phyloP scores from a whole-genome alignment of 768 basidiomycete species.

The Lentinus tigrinus region DNA sequence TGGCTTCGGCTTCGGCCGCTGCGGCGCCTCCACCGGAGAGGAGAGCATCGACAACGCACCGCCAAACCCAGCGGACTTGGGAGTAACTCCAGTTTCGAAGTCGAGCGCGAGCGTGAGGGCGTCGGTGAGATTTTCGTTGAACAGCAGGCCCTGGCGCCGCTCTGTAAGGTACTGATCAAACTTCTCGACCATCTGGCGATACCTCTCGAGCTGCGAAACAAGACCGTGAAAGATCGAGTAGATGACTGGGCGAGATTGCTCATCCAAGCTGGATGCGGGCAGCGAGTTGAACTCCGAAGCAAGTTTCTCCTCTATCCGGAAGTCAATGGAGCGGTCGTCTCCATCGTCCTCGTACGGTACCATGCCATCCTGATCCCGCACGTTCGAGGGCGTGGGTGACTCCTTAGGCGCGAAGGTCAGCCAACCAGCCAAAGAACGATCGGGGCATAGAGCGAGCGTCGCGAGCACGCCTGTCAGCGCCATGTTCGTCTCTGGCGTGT shows the following conservation, averaged over 20 bases:
- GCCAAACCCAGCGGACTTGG: conserved; percentile 28
- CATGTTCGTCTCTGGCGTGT: conserved; percentile 85
- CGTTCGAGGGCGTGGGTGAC: conserved; percentile 14
- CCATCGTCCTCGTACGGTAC: conserved; percentile 46
- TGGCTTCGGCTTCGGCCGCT: conserved; percentile 35
- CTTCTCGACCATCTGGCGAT: conserved; percentile 68
- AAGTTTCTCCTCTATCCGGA: conserved; percentile 63
- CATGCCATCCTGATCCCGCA: conserved; percentile 19
- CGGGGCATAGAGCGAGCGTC: conserved; percentile 79
- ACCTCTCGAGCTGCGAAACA: conserved; percentile 77
- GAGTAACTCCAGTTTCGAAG: conserved; percentile 34
- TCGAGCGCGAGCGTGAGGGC: conserved; percentile 78
- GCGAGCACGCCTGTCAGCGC: conserved; percentile 82
- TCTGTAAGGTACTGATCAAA: conserved; percentile 87
- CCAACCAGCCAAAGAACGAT: conserved; percentile 88
- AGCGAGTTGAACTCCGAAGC: conserved; percentile 54
- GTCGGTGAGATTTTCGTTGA: conserved; percentile 89
- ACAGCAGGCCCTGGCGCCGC: conserved; percentile 84
- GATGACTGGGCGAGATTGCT: conserved; percentile 72
- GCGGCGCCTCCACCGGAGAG: conserved; percentile 27
- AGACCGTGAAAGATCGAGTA: conserved; percentile 81
- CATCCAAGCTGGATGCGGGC: conserved; percentile 69
- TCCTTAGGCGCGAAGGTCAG: conserved; percentile 65
- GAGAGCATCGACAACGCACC: conserved; percentile 19
- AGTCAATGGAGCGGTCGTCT: conserved; percentile 84